phyloP scores from a whole-genome alignment of 176 grass and related monocot genomes.

The Eremochloa ophiuroides region DNA sequence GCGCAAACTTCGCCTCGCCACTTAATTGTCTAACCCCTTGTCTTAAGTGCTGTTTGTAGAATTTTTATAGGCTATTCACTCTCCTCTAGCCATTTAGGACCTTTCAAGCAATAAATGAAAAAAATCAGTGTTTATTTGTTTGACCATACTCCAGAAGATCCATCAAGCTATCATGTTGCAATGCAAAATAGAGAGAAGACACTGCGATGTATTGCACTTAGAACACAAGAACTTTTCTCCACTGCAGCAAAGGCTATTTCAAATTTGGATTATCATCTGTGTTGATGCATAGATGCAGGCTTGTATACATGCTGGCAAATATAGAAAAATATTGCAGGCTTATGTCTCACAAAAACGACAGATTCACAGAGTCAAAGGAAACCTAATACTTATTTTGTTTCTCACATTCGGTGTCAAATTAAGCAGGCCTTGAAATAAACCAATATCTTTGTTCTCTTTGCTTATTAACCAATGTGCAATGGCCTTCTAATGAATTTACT shows the following conservation, averaged over 20 bases:
- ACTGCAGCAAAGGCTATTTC: background rate
- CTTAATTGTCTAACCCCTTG: too few relatives aligned
- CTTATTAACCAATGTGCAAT: conserved; percentile 12
- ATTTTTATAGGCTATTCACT: too few relatives aligned
- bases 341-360: conserved; percentile 12
- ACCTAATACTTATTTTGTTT: background rate
- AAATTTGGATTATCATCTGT: too few relatives aligned
- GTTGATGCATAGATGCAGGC: too few relatives aligned
- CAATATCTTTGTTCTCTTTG: conserved; percentile 5
- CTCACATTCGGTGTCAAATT: background rate
- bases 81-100: too few relatives aligned
- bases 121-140: background rate
- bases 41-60: too few relatives aligned
- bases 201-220: background rate
- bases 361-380: conserved; percentile 22
- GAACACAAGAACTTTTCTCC: background rate
- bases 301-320: too few relatives aligned
- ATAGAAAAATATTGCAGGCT: too few relatives aligned
- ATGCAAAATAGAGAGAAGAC: conserved; percentile 14
- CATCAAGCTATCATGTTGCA: background rate
- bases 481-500: background rate
- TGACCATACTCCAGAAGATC: background rate
- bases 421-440: conserved; percentile 25
- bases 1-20: too few relatives aligned
- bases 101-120: background rate